Base-by-base conservation (phyloP, 169 alveolate genomes). In the Eimeria acervulina region DNA sequence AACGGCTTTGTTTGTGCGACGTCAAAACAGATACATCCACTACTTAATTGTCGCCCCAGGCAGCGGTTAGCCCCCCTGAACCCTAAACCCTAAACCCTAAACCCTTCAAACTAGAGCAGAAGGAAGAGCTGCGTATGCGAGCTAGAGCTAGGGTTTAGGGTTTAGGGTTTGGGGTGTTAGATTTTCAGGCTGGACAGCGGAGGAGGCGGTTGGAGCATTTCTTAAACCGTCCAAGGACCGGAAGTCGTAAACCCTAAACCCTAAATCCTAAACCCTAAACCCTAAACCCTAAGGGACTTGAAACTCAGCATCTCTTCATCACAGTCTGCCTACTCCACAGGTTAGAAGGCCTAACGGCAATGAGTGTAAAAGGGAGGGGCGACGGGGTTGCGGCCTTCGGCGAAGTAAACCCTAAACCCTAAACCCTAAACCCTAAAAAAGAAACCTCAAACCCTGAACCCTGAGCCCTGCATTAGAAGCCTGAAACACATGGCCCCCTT, bases 31-130 rank as follows among this genome's bases (percentile, higher is more conserved):
- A 23, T 68, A 31, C 38, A 28, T 68, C 42, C 81, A 15, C 38
- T 68, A 68, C 81, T 68, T 68, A 36, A 36, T 68, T 36, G 81
- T 68, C 31, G 81, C 81, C 81, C 81, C 81, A 15, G 47, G 81
- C 6, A n/a, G 38, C 44, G 81, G 38, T 31, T 8, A 23, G 66
- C 26, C 15, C 26, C 81, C 47, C n/a, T 23, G n/a, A 36, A 68
- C 81, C 38, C 81, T 36, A 68, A 68, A 68, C 81, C 81, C 81
- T 31, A 68, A 36, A 68, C 81, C 44, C 81, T 28, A 68, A 74
- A 19, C 59, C 87, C 38, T 28, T 31, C n/a, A 68, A 15, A 13
- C 81, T 23, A 6, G 3, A 68, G 81, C 47, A 10, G 42, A 68
- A 68, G 81, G n/a, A 10, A 36, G 3, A 74, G 33, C 26, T 6